These are phyloP conservation scores for Calycina marina DNA, from an alignment of 2,329 filamentous ascomycete species.

Conservation along the genomic window DNA sequence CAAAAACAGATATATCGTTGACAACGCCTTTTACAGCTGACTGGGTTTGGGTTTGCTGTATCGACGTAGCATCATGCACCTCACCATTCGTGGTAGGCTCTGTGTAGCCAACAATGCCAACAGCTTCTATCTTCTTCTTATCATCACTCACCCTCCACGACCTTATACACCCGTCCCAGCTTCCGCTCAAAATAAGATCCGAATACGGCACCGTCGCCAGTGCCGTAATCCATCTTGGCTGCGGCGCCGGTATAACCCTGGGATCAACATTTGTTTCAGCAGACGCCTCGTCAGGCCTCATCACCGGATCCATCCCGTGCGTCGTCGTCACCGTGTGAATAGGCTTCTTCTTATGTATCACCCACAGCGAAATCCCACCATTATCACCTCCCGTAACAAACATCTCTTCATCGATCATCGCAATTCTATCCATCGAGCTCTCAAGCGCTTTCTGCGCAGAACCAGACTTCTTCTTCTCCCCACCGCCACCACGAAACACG, in stretches of 20 bases:
- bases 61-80: constrained; percentile 9
- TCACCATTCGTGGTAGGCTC: constrained; percentile 2
- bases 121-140: constrained; percentile 59
- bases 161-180: constrained; percentile 82
- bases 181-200: constrained; percentile 78
- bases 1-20: constrained; percentile 79
- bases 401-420: constrained; percentile 73
- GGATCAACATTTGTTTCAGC: constrained; percentile 53
- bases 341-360: constrained; percentile 85
- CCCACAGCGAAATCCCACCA: constrained; percentile 76
- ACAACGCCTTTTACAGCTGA: constrained; percentile 47
- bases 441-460: constrained; percentile 37
- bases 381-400: constrained; percentile 94
- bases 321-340: constrained; percentile 66
- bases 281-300: constrained; percentile 53
- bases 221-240: constrained; percentile 83
- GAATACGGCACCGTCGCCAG: constrained; percentile 77
- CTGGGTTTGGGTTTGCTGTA: constrained; percentile 5
- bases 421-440: constrained; percentile 82
- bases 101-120: constrained; percentile 32
- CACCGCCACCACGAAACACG: constrained; percentile 77
- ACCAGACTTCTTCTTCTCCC: constrained; percentile 30
- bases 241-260: constrained; percentile 44
- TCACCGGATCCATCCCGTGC: constrained; percentile 67
- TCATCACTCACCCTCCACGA: constrained; percentile 78